phyloP scores from a whole-genome alignment of 2,329 filamentous ascomycete species.

The Hymenoscyphus repandus region DNA sequence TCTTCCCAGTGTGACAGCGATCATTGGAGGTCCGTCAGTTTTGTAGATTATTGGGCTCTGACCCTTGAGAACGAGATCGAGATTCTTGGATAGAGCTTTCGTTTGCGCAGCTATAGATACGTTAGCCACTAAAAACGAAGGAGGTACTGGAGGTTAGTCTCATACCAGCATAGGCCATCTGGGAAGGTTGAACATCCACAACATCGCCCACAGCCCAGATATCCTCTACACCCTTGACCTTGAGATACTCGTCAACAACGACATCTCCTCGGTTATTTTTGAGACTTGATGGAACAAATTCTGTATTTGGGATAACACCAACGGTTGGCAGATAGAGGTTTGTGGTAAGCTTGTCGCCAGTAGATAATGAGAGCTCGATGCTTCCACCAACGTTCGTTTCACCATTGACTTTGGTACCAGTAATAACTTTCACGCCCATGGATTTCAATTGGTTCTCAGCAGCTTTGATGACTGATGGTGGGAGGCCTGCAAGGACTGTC shows the following conservation, averaged over 20 bases:
- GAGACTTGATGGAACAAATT: slow-evolving; percentile 42
- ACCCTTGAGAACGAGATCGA: slow-evolving; percentile 22
- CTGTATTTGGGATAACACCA: slow-evolving; percentile 50
- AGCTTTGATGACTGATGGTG: slow-evolving; percentile 19
- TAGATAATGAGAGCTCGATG: slow-evolving; percentile 41
- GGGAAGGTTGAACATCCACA: slow-evolving; percentile 18
- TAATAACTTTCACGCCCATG: slow-evolving; percentile 46
- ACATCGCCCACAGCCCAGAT: slow-evolving; percentile 27
- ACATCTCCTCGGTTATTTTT: slow-evolving; percentile 42
- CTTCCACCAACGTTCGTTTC: slow-evolving; percentile 38
- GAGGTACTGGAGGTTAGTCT: not conserved
- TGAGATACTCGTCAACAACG: slow-evolving; percentile 46
- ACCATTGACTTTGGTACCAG: slow-evolving; percentile 37
- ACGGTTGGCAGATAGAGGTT: slow-evolving; percentile 54
- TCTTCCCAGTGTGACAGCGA: slow-evolving; percentile 25
- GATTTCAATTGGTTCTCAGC: slow-evolving; percentile 46
- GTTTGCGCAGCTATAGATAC: slow-evolving; percentile 13
- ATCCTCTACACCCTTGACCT: slow-evolving; percentile 38
- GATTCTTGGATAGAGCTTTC: slow-evolving; percentile 21
- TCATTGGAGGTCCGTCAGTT: slow-evolving; percentile 14
- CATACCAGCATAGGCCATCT: slow-evolving; percentile 19
- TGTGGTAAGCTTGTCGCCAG: slow-evolving; percentile 43
- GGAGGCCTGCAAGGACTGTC: slow-evolving; percentile 16
- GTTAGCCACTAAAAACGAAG: no score
- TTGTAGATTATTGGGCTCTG: slow-evolving; percentile 22